Conservation (phyloP, 768 basidiomycete genomes). For the Hygrophoropsis aurantiaca region DNA sequence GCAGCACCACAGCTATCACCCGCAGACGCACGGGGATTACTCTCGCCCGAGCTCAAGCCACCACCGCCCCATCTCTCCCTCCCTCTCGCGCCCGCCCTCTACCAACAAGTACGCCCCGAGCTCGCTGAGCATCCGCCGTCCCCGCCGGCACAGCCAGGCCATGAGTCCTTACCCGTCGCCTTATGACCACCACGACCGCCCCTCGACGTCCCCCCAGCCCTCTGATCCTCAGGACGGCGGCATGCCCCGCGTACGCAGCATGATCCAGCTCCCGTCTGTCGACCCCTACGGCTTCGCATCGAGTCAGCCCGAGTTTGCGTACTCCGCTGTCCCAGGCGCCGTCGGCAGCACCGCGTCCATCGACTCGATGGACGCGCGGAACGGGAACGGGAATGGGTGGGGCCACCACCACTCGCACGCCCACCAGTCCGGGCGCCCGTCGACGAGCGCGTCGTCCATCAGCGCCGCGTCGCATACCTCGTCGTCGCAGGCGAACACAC, state of each 20-base stretch:
- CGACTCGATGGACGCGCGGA: slow-evolving; percentile 37
- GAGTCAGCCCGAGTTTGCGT: slow-evolving; percentile 79
- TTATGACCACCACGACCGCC: slow-evolving; percentile 69
- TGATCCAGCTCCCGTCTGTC: slow-evolving; percentile 77
- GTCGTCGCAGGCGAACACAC: slow-evolving; percentile 80
- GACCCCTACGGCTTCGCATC: slow-evolving; percentile 66
- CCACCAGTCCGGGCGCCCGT: slow-evolving; percentile 60
- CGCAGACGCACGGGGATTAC: slow-evolving; percentile 46
- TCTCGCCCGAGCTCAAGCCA: slow-evolving; percentile 75
- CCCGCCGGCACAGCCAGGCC: slow-evolving; percentile 80
- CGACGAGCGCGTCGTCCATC: slow-evolving; percentile 70
- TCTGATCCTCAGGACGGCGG: slow-evolving; percentile 44
- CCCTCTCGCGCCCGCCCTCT: slow-evolving; percentile 66
- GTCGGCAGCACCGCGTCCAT: slow-evolving; percentile 44
- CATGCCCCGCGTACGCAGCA: slow-evolving; percentile 77
- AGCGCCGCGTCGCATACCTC: slow-evolving; percentile 75
- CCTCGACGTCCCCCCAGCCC: slow-evolving; percentile 72
- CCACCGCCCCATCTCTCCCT: slow-evolving; percentile 62
- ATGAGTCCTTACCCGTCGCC: slow-evolving; percentile 87
- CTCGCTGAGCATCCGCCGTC: slow-evolving; percentile 69
- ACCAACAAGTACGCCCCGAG: slow-evolving; percentile 52
- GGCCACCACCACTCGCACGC: slow-evolving; percentile 27
- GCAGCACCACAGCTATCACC: slow-evolving; percentile 34
- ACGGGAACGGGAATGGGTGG: slow-evolving; percentile 41
- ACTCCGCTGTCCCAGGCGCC: slow-evolving; percentile 55